phyloP scores from a whole-genome alignment of 768 basidiomycete genomes.

The Chalciporus pseudorubinellus region DNA sequence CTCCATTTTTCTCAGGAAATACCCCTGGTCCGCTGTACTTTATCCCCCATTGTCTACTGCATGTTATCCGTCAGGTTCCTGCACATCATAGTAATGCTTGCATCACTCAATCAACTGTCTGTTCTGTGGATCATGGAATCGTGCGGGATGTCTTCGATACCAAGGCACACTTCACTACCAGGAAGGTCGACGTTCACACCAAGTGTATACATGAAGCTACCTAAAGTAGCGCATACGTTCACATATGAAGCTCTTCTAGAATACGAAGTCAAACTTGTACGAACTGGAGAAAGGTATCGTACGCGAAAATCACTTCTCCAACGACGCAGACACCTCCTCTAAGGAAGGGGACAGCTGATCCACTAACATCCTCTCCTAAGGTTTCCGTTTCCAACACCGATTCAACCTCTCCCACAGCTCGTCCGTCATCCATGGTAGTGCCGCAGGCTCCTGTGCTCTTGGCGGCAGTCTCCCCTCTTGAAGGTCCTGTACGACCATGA shows the following conservation, averaged over 20 bases:
- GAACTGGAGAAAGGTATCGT: not conserved
- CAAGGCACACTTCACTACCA: not conserved
- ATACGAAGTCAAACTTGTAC: conserved; percentile 1
- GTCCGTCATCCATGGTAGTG: conserved; percentile 42
- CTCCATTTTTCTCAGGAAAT: conserved; percentile 27
- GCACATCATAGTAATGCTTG: conserved; percentile 38
- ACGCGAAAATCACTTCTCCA: not conserved
- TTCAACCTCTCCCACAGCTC: conserved; percentile 46
- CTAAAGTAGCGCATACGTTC: no score
- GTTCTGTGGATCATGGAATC: conserved; percentile 10
- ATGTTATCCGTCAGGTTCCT: conserved; percentile 35
- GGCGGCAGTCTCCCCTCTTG: conserved; percentile 38
- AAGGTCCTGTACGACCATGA: conserved; percentile 48
- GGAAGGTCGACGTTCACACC: no score
- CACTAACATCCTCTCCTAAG: conserved; percentile 42
- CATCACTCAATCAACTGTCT: conserved; percentile 32
- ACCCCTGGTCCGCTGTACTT: conserved; percentile 43
- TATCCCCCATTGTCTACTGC: conserved; percentile 35
- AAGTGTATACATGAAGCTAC: no score
- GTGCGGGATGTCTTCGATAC: not conserved
- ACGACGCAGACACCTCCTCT: conserved; percentile 7
- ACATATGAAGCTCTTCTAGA: not conserved
- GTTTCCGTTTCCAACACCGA: conserved; percentile 45
- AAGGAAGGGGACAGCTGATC: conserved; percentile 28
- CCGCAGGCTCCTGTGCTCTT: conserved; percentile 38